phyloP scores from a whole-genome alignment of 129 eudicot genomes.

The Chrysanthemum makinoi region DNA sequence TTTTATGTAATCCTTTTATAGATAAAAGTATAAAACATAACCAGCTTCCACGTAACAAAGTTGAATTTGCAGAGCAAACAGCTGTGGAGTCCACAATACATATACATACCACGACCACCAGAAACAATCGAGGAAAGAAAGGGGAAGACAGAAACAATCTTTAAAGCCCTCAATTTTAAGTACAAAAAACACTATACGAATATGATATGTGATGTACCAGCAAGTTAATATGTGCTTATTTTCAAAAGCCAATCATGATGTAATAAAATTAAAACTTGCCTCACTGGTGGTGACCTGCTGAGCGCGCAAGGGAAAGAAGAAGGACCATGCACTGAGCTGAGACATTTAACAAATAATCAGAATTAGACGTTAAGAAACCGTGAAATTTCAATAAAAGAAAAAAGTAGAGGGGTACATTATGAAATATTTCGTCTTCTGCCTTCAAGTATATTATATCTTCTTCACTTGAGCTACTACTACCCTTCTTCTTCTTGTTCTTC shows the following conservation, averaged over 20 bases:
- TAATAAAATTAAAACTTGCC: slow-evolving; percentile 35
- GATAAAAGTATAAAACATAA: no score
- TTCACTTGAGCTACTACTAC: slow-evolving; percentile 35
- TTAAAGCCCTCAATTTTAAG: neutral
- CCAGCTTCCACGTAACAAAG: no score
- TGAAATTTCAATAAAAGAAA: neutral
- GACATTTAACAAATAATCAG: slow-evolving; percentile 24
- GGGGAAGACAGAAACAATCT: neutral
- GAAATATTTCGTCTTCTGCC: slow-evolving; percentile 81
- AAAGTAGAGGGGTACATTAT: slow-evolving; percentile 42
- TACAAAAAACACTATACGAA: neutral
- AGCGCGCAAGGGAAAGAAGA: slow-evolving; percentile 53
- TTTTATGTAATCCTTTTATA: no score
- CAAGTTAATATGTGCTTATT: neutral
- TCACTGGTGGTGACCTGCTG: slow-evolving; percentile 65
- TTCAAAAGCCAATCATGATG: slow-evolving; percentile 11
- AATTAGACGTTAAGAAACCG: neutral
- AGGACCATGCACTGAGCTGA: slow-evolving; percentile 88
- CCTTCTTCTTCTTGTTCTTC: slow-evolving; percentile 22
- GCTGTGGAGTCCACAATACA: no score
- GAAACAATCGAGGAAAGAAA: neutral
- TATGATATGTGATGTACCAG: neutral
- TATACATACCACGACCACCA: no score
- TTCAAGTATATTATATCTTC: slow-evolving; percentile 66
- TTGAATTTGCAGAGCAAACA: no score